Base-by-base conservation (phyloP, 805 yeast genomes). In the Candida dajiaensis region DNA sequence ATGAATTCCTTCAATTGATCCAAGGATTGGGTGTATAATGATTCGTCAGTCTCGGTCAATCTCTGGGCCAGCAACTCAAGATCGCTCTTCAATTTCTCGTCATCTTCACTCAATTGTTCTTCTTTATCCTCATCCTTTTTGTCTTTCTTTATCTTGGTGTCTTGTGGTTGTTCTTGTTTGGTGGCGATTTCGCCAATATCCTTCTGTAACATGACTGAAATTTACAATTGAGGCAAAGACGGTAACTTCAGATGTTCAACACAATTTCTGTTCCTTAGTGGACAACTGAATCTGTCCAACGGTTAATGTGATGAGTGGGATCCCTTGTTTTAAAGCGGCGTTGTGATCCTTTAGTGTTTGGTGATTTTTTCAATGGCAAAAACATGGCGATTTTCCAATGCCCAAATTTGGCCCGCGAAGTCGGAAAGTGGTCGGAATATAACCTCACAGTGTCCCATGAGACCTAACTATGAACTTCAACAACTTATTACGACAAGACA, bases 101-200 rank as follows among this genome's bases (percentile, higher is more conserved):
- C 99, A 65, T 92, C 98, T 66, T 90, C 98, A 25, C 89, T 84
- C 49, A 94, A 76, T 63, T 89, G 96, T 63, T 89, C 97, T 59
- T 83, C 47, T 25, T 50, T 54, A 35, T 68, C 51, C 41, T 50
- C 48, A 38, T 58, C 52, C 16, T 39, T 39, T 25, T 54, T 48
- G 22, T 46, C 41, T 37, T 53, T 49, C 25, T 43, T 48, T 10
- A 47, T 33, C 42, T 49, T 45, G 19, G 23, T 25, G 13, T 35
- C 47, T 38, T 35, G 36, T 40, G 43, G 22, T 13, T 38, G 42
- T 31, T 40, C 46, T 25, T 47, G 45, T 31, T 54, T 58, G 61
- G 59, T 55, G 59, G 62, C 61, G 55, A 51, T 45, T 41, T 56
- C 61, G 40, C 55, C 56, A 43, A 42, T 31, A 26, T 51, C 51